These are phyloP conservation scores for Comarum palustre DNA, from an alignment of 306 rosid genomes.

Conservation along the genomic window DNA sequence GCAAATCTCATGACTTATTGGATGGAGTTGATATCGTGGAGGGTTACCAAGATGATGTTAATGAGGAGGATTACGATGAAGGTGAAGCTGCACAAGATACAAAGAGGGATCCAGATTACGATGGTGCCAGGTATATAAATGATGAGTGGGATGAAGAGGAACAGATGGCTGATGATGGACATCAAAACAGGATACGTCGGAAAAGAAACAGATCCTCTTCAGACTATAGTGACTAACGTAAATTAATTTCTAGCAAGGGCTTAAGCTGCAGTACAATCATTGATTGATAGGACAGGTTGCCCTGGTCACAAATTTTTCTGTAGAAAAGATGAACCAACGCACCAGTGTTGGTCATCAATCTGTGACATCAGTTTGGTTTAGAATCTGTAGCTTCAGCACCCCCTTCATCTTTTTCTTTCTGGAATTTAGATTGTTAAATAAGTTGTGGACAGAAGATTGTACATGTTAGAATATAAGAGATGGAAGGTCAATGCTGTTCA, in stretches of 20 bases:
- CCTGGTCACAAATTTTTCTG: neutral
- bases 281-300: neutral
- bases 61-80: conserved; percentile 14
- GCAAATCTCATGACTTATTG: conserved; percentile 33
- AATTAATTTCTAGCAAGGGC: neutral
- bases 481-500: too few species aligned
- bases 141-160: conserved; percentile 38
- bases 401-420: neutral
- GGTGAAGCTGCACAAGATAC: conserved; percentile 11
- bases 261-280: neutral
- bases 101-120: conserved; percentile 26
- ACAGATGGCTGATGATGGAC: conserved; percentile 27
- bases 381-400: neutral
- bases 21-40: conserved; percentile 32
- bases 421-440: neutral
- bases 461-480: too few species aligned
- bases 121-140: conserved; percentile 37
- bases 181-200: conserved; percentile 26
- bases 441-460: too few species aligned
- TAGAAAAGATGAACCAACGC: neutral
- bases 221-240: conserved; percentile 35
- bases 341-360: neutral
- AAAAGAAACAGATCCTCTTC: conserved; percentile 31
- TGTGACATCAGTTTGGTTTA: neutral
- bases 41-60: conserved; percentile 22